A percentile compares a stretch with the other conserved stretches of the same genome.
These are phyloP conservation scores for Colletotrichum nymphaeae DNA, from an alignment of 2,329 filamentous ascomycete species.

Conservation along the genomic window DNA sequence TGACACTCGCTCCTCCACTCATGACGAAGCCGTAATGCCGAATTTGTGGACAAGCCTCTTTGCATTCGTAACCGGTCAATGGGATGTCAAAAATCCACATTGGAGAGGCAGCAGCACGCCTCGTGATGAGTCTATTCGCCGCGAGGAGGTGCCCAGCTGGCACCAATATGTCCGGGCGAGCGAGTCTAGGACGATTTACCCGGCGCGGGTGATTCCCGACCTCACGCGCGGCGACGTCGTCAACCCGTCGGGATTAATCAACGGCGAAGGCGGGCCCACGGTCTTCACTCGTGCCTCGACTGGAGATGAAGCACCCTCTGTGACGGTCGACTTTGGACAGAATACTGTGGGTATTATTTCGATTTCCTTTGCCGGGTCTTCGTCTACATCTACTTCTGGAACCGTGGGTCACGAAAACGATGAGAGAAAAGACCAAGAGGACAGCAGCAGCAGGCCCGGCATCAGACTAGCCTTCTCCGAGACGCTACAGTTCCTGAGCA, in stretches of 20 bases:
- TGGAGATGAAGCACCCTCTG: conserved; percentile 43
- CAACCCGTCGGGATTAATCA: conserved; percentile 49
- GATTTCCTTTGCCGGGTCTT: conserved; percentile 54
- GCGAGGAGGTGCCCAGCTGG: conserved; percentile 44
- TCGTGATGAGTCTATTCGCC: neutral
- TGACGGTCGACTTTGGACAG: conserved; percentile 63
- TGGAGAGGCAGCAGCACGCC: neutral
- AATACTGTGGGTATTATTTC: conserved; percentile 57
- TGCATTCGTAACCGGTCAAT: conserved; percentile 17
- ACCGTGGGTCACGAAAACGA: neutral
- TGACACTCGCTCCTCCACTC: neutral
- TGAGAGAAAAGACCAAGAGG: neutral
- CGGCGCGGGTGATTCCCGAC: conserved; percentile 44
- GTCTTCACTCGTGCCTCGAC: conserved; percentile 43
- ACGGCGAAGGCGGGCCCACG: conserved; percentile 41
- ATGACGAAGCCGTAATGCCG: neutral
- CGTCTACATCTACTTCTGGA: conserved; percentile 39
- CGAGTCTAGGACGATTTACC: conserved; percentile 43
- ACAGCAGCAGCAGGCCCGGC: conserved; percentile 46
- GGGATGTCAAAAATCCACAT: neutral
- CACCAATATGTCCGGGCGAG: conserved; percentile 53
- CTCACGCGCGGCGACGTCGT: conserved; percentile 51
- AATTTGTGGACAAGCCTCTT: conserved; percentile 1
- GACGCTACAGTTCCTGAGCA: conserved; percentile 54
- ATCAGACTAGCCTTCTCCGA: conserved; percentile 62